A percentile compares a stretch with the other conserved stretches of the same genome.
phyloP scores from a whole-genome alignment of 768 basidiomycete genomes.

The Tulasnella sp. region DNA sequence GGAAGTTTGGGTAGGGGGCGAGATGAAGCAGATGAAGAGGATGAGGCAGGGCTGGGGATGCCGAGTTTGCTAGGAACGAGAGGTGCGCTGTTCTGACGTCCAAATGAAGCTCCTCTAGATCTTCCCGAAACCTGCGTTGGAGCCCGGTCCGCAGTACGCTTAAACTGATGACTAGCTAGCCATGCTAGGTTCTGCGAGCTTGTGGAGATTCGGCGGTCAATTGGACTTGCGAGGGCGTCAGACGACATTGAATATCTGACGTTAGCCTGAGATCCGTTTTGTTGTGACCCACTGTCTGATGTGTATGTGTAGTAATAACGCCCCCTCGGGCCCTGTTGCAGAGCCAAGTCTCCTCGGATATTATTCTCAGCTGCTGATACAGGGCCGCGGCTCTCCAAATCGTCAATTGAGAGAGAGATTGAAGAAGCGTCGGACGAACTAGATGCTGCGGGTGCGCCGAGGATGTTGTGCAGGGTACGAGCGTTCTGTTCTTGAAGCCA shows the following conservation, averaged over 20 bases:
- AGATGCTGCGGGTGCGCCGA: conserved; percentile 52
- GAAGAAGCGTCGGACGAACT: conserved; percentile 35
- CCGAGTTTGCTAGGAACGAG: not conserved
- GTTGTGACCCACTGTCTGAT: conserved; percentile 34
- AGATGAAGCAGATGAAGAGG: not conserved
- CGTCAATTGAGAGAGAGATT: not conserved
- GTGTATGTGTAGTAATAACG: conserved; percentile 71
- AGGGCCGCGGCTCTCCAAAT: not conserved
- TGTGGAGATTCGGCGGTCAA: conserved; percentile 2
- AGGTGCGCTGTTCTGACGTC: not conserved
- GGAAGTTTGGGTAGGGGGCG: not conserved
- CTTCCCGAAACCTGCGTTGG: not conserved
- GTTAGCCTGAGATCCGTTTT: conserved; percentile 21
- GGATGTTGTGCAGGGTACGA: conserved; percentile 48
- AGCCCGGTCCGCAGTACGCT: not conserved
- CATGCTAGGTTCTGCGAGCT: conserved; percentile 10
- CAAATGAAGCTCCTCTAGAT: no score
- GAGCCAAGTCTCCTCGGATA: conserved; percentile 45
- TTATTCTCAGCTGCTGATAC: not conserved
- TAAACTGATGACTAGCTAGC: conserved; percentile 3
- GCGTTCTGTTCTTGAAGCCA: conserved; percentile 80
- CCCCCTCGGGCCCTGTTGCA: conserved; percentile 57
- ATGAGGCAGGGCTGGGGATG: not conserved
- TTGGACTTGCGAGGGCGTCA: conserved; percentile 1
- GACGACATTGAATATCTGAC: not conserved